Percentiles rank a stretch among this genome's conserved stretches.
These are phyloP conservation scores for Metschnikowia lunata DNA, from an alignment of 805 yeast genomes.

Conservation along the genomic window DNA sequence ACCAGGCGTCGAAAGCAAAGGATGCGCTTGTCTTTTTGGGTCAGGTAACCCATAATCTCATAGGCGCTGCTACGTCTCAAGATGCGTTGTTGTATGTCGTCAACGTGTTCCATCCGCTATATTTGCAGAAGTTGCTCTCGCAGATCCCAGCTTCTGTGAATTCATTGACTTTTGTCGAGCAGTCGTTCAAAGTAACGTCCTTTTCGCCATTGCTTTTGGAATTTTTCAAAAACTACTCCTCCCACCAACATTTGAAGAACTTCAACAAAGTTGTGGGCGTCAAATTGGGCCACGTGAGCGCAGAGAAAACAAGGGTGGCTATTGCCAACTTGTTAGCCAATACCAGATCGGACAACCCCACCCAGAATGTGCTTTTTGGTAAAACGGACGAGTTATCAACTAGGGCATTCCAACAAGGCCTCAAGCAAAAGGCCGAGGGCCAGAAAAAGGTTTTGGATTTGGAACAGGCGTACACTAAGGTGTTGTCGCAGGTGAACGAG, in stretches of 20 bases:
- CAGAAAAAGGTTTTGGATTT: conserved; percentile 46
- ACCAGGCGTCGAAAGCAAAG: conserved; percentile 31
- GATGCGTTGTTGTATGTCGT: conserved; percentile 50
- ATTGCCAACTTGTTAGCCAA: conserved; percentile 50
- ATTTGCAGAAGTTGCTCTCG: conserved; percentile 45
- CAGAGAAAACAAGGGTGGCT: conserved; percentile 37
- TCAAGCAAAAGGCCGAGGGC: conserved; percentile 29
- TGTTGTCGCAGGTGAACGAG: conserved; percentile 62
- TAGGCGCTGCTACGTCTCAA: conserved; percentile 33
- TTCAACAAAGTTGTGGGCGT: conserved; percentile 51
- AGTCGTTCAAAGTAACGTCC: conserved; percentile 36
- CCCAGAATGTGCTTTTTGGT: conserved; percentile 64
- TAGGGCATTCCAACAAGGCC: conserved; percentile 23
- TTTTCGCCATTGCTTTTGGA: conserved; percentile 76
- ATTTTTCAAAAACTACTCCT: conserved; percentile 57
- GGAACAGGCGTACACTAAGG: conserved; percentile 74
- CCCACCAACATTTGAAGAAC: conserved; percentile 41
- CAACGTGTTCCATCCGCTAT: conserved; percentile 72
- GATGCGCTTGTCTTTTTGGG: conserved; percentile 64
- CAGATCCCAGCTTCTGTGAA: conserved; percentile 52
- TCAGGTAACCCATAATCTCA: conserved; percentile 43
- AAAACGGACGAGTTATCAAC: conserved; percentile 26
- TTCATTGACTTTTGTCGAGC: conserved; percentile 63
- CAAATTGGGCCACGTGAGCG: conserved; percentile 47
- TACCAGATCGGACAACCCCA: conserved; percentile 48